Base-by-base conservation (phyloP, 1,139 yeast genomes). In the Waltiozyma sp. region DNA sequence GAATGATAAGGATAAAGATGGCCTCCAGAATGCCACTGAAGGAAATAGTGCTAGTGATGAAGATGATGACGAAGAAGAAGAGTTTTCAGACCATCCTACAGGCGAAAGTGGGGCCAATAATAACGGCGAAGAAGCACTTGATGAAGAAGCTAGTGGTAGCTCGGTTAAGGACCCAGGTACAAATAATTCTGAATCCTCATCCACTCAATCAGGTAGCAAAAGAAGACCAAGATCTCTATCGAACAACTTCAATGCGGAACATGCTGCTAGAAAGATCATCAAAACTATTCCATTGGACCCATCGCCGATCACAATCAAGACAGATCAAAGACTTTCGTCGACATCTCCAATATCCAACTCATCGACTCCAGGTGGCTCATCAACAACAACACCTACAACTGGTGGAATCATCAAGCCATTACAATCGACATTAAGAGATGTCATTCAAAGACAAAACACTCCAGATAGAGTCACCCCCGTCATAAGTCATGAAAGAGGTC, bases 241-340 rank as follows among this genome's bases (percentile, higher is more conserved):
- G 2, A 72, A 65, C 43, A 69, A 75, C 4, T 65, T 68, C 38
- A 71, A 80, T 54, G 85, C 86, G 1, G 91, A 80, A 56, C 70
- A 75, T 31, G 75, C 78, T 43, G 91, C 91, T 1, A 68, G 91
- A 50, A 74, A 72, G 56, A 80, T 84, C 47, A 83, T 84, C 39
- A 70, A 79, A 42, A 84, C 89, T 0, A 80, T 82, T 48, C 94
- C 94, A 3, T 65, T 84, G 50, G 94, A 84, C 58, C 94, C 94
- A 0, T 81, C 76, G 45, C 94, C 94, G 2, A 82, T 83, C 43
- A 63, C 68, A 0, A 49, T 58, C 14, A 51, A 46, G 35, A 40
- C 38, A 11, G 52, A 47, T 18, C 19, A 18, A 19, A 35, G 37
- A 35, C 4, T 18, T n/a, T 13, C n/a, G 5, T 19, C 37, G 10